Conservation (phyloP, 768 basidiomycete genomes). For the Melanogaster broomeanus region DNA sequence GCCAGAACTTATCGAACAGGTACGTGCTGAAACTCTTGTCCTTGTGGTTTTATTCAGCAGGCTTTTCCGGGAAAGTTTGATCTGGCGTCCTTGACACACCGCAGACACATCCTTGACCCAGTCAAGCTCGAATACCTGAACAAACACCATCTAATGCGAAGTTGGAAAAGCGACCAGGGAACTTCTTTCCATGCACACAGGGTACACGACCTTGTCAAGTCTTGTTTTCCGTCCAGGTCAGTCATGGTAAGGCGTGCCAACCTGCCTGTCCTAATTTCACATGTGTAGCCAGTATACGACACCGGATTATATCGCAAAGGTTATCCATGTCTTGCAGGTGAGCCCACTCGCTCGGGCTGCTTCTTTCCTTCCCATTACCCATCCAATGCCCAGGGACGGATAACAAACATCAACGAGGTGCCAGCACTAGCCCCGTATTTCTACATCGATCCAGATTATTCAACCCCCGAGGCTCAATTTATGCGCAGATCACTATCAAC, state of each 20-base stretch:
- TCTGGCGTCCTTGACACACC: slow-evolving; percentile 72
- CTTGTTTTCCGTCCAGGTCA: slow-evolving; percentile 61
- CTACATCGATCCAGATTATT: slow-evolving; percentile 69
- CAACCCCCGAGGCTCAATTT: slow-evolving; percentile 50
- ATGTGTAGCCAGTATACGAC: slow-evolving; percentile 46
- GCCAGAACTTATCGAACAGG: slow-evolving; percentile 66
- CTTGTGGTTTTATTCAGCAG: background rate
- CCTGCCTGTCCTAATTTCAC: background rate
- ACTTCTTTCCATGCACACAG: slow-evolving; percentile 55
- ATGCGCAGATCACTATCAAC: slow-evolving; percentile 49
- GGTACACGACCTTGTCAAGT: slow-evolving; percentile 53
- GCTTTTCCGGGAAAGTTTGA: slow-evolving; percentile 57
- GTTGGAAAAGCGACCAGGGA: slow-evolving; percentile 50
- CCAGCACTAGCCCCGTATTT: slow-evolving; percentile 71
- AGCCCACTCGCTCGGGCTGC: background rate
- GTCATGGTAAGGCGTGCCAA: background rate
- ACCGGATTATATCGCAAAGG: slow-evolving; percentile 60
- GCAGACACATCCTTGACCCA: slow-evolving; percentile 79
- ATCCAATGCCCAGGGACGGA: slow-evolving; percentile 52
- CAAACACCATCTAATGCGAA: slow-evolving; percentile 75
- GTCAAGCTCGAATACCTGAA: slow-evolving; percentile 86
- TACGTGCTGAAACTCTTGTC: slow-evolving; percentile 27
- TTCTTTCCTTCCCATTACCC: background rate
- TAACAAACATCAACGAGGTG: slow-evolving; percentile 72
- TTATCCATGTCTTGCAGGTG: slow-evolving; percentile 65